Base-by-base conservation (phyloP, 306 rosid genomes). In the Acmispon strigosus region DNA sequence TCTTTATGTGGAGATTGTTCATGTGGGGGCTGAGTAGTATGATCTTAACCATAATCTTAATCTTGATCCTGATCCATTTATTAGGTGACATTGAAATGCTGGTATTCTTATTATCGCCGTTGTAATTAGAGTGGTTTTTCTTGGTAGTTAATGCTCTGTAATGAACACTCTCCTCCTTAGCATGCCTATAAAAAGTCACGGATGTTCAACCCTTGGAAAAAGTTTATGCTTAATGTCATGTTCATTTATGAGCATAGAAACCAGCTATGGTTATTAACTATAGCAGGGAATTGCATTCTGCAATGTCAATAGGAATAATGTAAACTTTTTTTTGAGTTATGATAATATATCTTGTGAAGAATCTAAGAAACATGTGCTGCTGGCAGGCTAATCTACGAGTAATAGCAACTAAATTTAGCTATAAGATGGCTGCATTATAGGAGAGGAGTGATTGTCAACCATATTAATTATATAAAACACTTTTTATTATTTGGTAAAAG, bases 11-110 rank as follows among this genome's bases (percentile, higher is more conserved):
- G 27, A 50, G 14, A 60, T 20, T 48, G n/a, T 68, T 24, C 51
- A 58, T 49, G 68, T 58, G 57, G 78, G 83, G 83, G 78, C 45
- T 69, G 59, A 54, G 70, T 50, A 58, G 81, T 39, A 39, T 39
- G 43, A 39, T 52, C 66, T 34, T 20, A 66, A 56, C 50, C 29
- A 44, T 60, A 36, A 41, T 70, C 41, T 19, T 63, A 20, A 71
- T 78, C 34, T 17, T 15, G 8, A 51, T 74, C 44, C 51, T 55
- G 42, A 72, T 64, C 62, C 62, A 59, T 16, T 16, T 15, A 27
- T 66, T 55, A 56, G 41, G 62, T 73, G 77, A 62, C 66, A 62
- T 62, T 47, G 10, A 73, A 62, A 44, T 22, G 53, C 54, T 55
- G 68, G 44, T 69, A 41, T 69, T 55, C 10, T 69, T 72, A 64